Base-by-base conservation (phyloP, 2,329 filamentous ascomycete genomes). In the Xylaria hypoxylon region DNA sequence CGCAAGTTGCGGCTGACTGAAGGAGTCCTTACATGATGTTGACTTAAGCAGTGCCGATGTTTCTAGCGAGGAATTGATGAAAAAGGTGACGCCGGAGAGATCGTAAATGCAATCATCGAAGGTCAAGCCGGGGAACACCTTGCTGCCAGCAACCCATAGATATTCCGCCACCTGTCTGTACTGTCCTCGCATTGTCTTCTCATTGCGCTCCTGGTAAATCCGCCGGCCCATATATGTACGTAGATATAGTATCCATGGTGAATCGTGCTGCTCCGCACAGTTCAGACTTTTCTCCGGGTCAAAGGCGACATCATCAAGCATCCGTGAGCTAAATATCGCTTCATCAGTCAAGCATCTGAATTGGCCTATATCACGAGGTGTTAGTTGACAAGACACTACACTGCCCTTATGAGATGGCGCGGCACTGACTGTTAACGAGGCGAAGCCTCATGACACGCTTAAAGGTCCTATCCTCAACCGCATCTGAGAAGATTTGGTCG, bases 381-480 rank as follows among this genome's bases (percentile, higher is more conserved):
- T 70, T 59, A 70, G 68, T 52, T n/a, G 19, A 33, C 28, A 17
- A 19, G 22, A 42, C 13, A 28, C 5, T 19, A 8, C n/a, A 19
- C 26, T 8, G 31, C 33, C 11, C 24, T n/a, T 4, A 26, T 40
- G 44, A 40, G 45, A 44, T 15, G 22, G 13, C 7, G 28, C 42
- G 59, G 56, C 11, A 67, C 68, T 61, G n/a, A 70, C 68, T 56
- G 56, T 51, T 70, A 5, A 70, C 68, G 42, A 69, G 67, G 38
- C 68, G 67, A 35, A 70, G 68, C 35, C 68, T 69, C 68, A 70
- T 70, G n/a, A 69, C 67, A 60, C 68, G 68, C 59, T 69, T 69
- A 19, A 70, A 70, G 1, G 55, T 69, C 19, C 68, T 66, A 26
- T 69, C 68, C n/a, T 69, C 67, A 44, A 70, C 62, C 15, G 68